Percentiles rank a stretch among this genome's conserved stretches.
These are phyloP conservation scores for Metroxylon sagu DNA, from an alignment of 176 grass and related monocot genomes.

Conservation along the genomic window DNA sequence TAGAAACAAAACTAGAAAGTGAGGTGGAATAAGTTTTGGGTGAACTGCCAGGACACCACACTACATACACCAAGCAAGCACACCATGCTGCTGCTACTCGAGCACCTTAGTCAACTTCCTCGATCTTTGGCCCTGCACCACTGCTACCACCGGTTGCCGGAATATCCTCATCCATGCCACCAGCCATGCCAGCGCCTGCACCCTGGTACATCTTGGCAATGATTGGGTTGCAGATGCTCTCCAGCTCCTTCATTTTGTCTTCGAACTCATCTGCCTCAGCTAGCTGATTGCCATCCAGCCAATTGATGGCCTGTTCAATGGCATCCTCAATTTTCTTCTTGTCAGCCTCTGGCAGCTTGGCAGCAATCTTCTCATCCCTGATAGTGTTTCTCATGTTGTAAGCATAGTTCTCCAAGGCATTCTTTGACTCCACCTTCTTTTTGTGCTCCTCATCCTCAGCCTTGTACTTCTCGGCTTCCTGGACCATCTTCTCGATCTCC, in stretches of 20 bases:
- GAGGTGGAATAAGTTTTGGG: too few relatives aligned
- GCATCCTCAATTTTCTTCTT: slow-evolving; percentile 16
- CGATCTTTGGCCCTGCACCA: slow-evolving; percentile 53
- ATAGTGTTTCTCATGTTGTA: slow-evolving; percentile 16
- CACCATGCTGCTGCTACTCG: too few relatives aligned
- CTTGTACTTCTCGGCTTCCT: slow-evolving; percentile 16
- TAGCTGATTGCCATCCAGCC: slow-evolving; percentile 9
- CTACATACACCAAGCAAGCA: too few relatives aligned
- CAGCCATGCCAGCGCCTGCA: slow-evolving; percentile 33
- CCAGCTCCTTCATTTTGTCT: slow-evolving; percentile 13
- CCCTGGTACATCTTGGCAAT: slow-evolving; percentile 25
- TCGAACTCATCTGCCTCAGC: slow-evolving; percentile 8
- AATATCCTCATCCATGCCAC: slow-evolving; percentile 54
- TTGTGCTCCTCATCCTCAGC: slow-evolving; percentile 11
- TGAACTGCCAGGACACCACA: too few relatives aligned
- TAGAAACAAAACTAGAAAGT: too few relatives aligned
- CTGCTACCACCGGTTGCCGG: slow-evolving; percentile 18
- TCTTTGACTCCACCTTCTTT: slow-evolving; percentile 11
- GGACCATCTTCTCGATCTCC: slow-evolving; percentile 15
- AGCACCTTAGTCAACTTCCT: slow-evolving; percentile 41
- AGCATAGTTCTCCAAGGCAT: slow-evolving; percentile 6
- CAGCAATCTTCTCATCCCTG: slow-evolving; percentile 1
- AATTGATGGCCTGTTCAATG: slow-evolving; percentile 1
- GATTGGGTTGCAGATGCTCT: slow-evolving; percentile 13
- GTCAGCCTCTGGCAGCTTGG: neutral